Conservation (phyloP, 805 yeast genomes). For the Kluyveromyces starmeri region DNA sequence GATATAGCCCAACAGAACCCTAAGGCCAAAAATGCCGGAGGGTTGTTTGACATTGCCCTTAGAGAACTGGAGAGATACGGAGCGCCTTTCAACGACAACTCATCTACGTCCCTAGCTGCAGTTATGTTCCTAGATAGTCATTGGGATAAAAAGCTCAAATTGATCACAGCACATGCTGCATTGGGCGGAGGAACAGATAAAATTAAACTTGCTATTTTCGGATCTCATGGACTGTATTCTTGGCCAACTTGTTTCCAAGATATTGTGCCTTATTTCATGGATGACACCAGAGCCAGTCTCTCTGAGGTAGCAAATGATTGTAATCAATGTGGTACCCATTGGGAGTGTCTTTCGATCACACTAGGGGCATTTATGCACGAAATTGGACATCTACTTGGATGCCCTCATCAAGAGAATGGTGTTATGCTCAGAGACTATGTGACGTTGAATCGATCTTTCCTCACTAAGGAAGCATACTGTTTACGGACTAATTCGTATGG, state of each 20-base stretch:
- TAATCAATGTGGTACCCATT: slow-evolving; percentile 72
- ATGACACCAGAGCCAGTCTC: slow-evolving; percentile 53
- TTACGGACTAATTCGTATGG: slow-evolving; percentile 43
- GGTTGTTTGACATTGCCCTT: slow-evolving; percentile 66
- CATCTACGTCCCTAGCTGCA: slow-evolving; percentile 66
- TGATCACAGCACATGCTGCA: slow-evolving; percentile 85
- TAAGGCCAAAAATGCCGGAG: slow-evolving; percentile 64
- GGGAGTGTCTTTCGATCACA: slow-evolving; percentile 85
- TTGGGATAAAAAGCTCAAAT: slow-evolving; percentile 53
- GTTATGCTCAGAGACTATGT: slow-evolving; percentile 85
- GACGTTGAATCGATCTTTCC: slow-evolving; percentile 71
- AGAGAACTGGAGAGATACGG: slow-evolving; percentile 58
- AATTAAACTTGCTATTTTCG: slow-evolving; percentile 79
- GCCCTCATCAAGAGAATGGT: slow-evolving; percentile 87
- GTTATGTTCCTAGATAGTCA: slow-evolving; percentile 77
- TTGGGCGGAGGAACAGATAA: slow-evolving; percentile 77
- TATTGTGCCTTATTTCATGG: slow-evolving; percentile 58
- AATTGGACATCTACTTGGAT: slow-evolving; percentile 83
- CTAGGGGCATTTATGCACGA: slow-evolving; percentile 95
- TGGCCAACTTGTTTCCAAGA: slow-evolving; percentile 86
- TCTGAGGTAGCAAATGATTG: slow-evolving; percentile 85
- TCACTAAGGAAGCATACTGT: slow-evolving; percentile 58
- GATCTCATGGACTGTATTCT: slow-evolving; percentile 83
- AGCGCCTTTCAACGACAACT: slow-evolving; percentile 39
- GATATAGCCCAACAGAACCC: slow-evolving; percentile 82